These are phyloP conservation scores for Solanum peruvianum DNA, from an alignment of 257 asterid genomes.

Conservation along the genomic window DNA sequence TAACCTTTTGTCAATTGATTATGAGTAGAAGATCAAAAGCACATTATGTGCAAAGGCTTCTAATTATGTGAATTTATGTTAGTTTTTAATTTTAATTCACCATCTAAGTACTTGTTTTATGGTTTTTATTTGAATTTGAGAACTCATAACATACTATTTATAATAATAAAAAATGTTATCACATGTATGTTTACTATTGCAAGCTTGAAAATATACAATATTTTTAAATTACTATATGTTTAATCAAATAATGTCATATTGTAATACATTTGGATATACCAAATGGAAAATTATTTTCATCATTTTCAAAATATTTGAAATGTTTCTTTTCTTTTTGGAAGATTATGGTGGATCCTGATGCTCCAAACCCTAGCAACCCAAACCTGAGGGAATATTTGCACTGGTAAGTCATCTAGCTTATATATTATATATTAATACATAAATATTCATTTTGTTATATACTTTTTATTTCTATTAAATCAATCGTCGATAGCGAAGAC, in stretches of 20 bases:
- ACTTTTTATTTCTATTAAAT: neutral
- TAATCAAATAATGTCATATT: neutral
- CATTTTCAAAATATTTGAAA: neutral
- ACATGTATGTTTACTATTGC: neutral
- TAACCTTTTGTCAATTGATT: neutral
- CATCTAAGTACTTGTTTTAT: neutral
- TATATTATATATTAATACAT: no score
- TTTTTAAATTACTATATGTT: neutral
- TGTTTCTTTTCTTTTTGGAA: neutral
- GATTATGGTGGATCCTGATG: slow-evolving; percentile 74
- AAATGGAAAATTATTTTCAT: neutral
- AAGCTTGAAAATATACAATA: neutral
- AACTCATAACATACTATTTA: neutral
- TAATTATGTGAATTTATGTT: neutral
- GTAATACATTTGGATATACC: neutral
- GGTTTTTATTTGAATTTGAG: neutral
- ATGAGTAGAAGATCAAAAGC: neutral
- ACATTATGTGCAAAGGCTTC: neutral
- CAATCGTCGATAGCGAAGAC: neutral
- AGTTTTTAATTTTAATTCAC: neutral
- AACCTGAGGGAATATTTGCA: slow-evolving; percentile 48
- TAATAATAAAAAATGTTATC: neutral
- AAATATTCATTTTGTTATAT: no score
- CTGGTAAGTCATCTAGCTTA: slow-evolving; percentile 21
- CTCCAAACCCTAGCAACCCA: slow-evolving; percentile 62